Evolutionary conservation across 2,329 filamentous ascomycete species (phyloP).

Genomic region (Thelonectria blattea): DNA sequence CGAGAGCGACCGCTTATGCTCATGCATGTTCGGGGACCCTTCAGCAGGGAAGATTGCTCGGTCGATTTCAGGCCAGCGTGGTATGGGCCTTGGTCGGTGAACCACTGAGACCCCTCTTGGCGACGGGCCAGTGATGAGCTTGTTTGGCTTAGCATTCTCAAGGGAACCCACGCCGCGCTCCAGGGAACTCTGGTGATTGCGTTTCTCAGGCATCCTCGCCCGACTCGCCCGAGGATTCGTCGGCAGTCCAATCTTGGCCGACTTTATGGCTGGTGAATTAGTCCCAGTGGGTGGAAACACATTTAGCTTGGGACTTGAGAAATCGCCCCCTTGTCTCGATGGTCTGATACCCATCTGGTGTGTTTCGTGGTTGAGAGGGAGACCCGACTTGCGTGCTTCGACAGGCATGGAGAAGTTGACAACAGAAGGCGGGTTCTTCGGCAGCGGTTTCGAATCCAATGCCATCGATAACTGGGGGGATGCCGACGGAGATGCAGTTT

Average conservation of each 20-base stretch:
- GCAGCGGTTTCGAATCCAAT: constrained; percentile 1
- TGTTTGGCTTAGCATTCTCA: constrained; percentile 5
- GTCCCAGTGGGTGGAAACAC: constrained; percentile 23
- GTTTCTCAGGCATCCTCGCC: constrained; percentile 39
- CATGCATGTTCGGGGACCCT: constrained; percentile 42
- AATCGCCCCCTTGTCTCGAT: constrained; percentile 33
- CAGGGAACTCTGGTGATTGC: constrained; percentile 35
- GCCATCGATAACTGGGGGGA: neutral
- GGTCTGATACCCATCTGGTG: constrained; percentile 42
- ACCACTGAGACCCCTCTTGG: constrained; percentile 45
- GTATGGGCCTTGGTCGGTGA: constrained; percentile 62
- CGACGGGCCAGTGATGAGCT: neutral
- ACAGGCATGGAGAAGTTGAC: constrained; percentile 35
- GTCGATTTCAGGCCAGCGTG: constrained; percentile 54
- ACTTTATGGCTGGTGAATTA: constrained; percentile 49
- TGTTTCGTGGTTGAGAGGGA: constrained; percentile 41
- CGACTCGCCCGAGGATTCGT: constrained; percentile 52
- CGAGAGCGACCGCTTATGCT: constrained; percentile 58
- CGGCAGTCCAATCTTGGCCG: constrained; percentile 55
- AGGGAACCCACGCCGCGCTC: constrained; percentile 55
- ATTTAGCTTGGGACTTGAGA: neutral
- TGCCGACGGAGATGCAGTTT: no score
- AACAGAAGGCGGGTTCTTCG: constrained; percentile 12
- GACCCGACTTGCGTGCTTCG: constrained; percentile 27
- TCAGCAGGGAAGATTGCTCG: constrained; percentile 56